Evolutionary conservation across 2,329 filamentous ascomycete genomes (phyloP), one percentile per base, ranked within the genome.

Genomic region (Beauveria australis): DNA sequence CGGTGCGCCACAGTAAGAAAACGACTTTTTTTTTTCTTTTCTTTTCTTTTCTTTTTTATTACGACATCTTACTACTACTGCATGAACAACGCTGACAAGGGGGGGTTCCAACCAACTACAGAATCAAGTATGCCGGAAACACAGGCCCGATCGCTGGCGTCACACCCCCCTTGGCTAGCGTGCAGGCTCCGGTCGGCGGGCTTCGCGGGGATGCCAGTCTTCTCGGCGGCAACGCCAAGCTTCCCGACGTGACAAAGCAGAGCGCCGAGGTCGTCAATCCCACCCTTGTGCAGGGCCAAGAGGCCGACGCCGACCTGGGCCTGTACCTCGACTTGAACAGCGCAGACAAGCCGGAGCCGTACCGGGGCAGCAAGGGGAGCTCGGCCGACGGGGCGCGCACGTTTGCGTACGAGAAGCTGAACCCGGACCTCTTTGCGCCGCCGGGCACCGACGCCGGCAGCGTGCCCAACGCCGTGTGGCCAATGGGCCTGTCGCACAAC

Each of bases 331-430:
- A 85, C 68, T 82, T 86, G 64, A 74, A 79, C 54, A 71, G 76
- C 58, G 75, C 77, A 30, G 72, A 79, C 3, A 75, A 76, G 41
- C 82, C 83, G 0, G 80, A 85, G 67, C 83, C 83, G 1, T 78
- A 84, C 48, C 78, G 83, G 7, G 83, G 83, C 3, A 68, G 66
- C 14, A 71, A 66, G 12, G 83, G 82, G 14, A 73, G 70, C 2
- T 80, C 78, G 1, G 80, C 84, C 64, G 77, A 81, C 7, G 82
- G 82, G 2, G 80, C 81, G 55, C 74, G 79, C 69, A 72, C 78
- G 2, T 75, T 75, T 49, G 72, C 73, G 44, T 80, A 84, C 55
- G 79, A 84, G 65, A 78, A 74, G 63, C 71, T 81, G 22, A 83
- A 84, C 64, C 79, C 80, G 6, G 81, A 85, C 64, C 70, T 79